These are phyloP conservation scores for Lasiodiplodia gonubiensis DNA, from an alignment of 2,329 filamentous ascomycete genomes.

Conservation along the genomic window DNA sequence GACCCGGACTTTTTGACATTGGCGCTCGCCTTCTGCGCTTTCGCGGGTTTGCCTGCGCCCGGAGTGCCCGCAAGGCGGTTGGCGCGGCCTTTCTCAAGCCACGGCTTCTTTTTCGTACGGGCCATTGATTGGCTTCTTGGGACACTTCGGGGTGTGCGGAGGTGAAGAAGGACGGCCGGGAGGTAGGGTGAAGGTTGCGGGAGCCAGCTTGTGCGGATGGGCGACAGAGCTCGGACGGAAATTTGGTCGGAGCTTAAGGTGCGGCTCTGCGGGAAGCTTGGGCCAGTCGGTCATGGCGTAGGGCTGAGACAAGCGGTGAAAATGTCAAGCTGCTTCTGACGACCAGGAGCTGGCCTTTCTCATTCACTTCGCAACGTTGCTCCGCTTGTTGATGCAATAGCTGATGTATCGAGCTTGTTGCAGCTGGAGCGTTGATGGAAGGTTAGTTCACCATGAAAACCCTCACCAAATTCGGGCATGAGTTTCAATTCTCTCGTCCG, in stretches of 20 bases:
- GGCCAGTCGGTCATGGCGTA: constrained; percentile 7
- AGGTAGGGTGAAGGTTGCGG: neutral
- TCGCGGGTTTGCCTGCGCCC: neutral
- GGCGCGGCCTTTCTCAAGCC: constrained; percentile 21
- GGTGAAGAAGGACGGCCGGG: neutral
- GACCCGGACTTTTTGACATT: neutral
- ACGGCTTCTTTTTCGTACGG: constrained; percentile 17
- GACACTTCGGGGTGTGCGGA: neutral
- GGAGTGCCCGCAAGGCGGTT: constrained; percentile 15
- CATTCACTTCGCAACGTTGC: neutral
- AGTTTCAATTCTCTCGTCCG: neutral
- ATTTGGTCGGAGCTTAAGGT: constrained; percentile 25
- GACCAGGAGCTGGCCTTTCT: neutral
- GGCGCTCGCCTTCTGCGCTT: neutral
- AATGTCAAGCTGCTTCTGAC: neutral
- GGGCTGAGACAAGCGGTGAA: constrained; percentile 18
- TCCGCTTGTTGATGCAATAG: neutral
- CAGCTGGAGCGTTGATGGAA: neutral
- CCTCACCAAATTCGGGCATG: neutral
- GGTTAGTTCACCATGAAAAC: neutral
- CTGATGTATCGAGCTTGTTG: neutral
- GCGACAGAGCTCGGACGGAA: constrained; percentile 14
- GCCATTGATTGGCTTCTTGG: neutral
- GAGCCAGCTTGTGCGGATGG: neutral
- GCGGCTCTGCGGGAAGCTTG: constrained; percentile 29